Conservation (phyloP, 1,284 basidiomycete species). For the Schizophyllum amplum region DNA sequence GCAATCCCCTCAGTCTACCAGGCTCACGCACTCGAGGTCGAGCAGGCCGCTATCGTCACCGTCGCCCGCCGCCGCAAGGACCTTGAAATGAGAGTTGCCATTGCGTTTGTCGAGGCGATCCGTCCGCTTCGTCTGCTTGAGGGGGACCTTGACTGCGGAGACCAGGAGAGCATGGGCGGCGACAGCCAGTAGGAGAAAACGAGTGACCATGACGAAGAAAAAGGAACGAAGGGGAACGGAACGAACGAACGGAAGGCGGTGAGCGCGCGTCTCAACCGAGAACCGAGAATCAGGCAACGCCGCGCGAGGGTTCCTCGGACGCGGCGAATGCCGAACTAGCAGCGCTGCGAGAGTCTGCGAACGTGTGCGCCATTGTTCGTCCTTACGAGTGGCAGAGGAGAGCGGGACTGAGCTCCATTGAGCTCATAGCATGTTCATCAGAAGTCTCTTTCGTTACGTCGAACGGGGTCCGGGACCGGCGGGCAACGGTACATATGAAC, state of each 20-base stretch:
- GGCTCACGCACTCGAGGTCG: constrained; percentile 31
- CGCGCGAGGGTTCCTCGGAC: neutral
- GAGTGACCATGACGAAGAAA: constrained; percentile 16
- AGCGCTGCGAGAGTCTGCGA: too few relatives aligned
- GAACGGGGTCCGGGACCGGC: neutral
- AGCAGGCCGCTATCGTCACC: constrained; percentile 21
- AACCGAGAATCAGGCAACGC: neutral
- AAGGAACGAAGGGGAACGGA: neutral
- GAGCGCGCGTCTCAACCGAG: neutral
- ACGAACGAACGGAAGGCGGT: neutral
- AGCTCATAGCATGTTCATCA: neutral
- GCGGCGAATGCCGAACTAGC: neutral
- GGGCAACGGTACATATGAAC: neutral
- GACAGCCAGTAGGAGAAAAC: constrained; percentile 19
- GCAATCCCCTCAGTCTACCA: neutral
- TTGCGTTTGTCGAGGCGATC: constrained; percentile 17
- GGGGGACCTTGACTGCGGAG: constrained; percentile 11
- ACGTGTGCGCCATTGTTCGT: neutral
- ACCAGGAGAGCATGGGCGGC: constrained; percentile 27
- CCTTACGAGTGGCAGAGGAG: neutral
- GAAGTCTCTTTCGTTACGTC: too few relatives aligned
- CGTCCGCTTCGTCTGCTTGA: constrained; percentile 31
- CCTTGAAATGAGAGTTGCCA: constrained; percentile 18
- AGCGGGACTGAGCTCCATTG: neutral
- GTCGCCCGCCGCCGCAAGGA: constrained; percentile 17